A percentile compares a stretch with the other conserved stretches of the same genome.
Evolutionary conservation across 306 rosid species (phyloP).

Genomic region (Vigna hirtella): DNA sequence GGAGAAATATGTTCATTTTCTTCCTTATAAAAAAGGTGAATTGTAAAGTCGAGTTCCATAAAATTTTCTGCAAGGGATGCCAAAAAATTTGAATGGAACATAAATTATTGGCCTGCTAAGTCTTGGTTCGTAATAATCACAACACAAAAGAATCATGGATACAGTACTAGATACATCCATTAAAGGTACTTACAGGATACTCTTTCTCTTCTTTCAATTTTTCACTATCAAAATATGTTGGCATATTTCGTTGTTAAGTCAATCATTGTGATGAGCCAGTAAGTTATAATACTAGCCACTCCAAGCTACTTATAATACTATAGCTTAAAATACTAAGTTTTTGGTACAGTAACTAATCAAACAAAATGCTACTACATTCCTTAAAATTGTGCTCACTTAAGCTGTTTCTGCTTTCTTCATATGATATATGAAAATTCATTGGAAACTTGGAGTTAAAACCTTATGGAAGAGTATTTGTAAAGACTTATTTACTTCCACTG

Average conservation of each 20-base stretch:
- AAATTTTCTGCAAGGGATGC: constrained; percentile 25
- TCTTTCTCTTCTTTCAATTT: not conserved
- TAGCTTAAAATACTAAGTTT: not conserved
- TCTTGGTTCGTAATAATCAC: not conserved
- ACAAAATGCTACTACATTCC: not conserved
- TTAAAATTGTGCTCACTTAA: not conserved
- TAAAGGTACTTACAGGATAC: not conserved
- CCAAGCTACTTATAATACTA: too few species aligned
- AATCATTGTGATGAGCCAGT: too few species aligned
- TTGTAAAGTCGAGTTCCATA: not conserved
- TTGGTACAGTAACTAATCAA: not conserved
- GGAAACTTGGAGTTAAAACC: not conserved
- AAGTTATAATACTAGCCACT: too few species aligned
- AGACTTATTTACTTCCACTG: not conserved
- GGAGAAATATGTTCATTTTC: constrained; percentile 11
- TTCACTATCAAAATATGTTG: constrained; percentile 4
- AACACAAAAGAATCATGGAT: not conserved
- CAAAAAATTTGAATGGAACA: constrained; percentile 1
- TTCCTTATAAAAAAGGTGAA: not conserved
- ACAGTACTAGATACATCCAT: not conserved
- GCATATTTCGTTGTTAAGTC: not conserved
- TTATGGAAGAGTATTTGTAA: not conserved
- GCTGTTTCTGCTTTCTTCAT: constrained; percentile 12
- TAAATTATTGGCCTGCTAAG: not conserved
- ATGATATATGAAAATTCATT: not conserved